A percentile compares a stretch with the other conserved stretches of the same genome.
These are phyloP conservation scores for Diaporthe citrichinensis DNA, from an alignment of 2,329 filamentous ascomycete genomes.

Conservation along the genomic window DNA sequence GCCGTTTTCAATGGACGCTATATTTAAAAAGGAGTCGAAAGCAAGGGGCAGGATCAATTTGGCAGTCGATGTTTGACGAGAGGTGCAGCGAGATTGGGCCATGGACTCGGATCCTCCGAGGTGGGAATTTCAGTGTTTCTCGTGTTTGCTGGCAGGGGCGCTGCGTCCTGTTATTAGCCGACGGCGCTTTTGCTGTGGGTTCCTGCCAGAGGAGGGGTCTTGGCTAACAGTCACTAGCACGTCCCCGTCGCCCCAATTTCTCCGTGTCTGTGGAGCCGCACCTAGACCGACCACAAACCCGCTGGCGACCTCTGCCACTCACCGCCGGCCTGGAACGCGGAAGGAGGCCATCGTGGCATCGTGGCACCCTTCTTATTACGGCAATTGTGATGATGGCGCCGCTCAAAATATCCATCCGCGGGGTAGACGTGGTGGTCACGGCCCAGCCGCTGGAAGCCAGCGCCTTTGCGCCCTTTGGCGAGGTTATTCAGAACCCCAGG, in stretches of 20 bases:
- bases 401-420: conserved; percentile 59
- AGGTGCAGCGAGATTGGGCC: conserved; percentile 30
- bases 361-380: not conserved
- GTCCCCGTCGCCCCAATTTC: not conserved
- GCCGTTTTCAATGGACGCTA: not conserved
- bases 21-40: conserved; percentile 30
- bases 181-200: not conserved
- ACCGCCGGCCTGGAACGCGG: conserved; percentile 9
- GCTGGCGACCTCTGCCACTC: conserved; percentile 9
- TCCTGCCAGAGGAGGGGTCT: no score
- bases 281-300: conserved; percentile 5
- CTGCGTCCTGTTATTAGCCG: conserved; percentile 4
- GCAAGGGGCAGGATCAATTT: conserved; percentile 24
- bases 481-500: conserved; percentile 82
- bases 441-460: conserved; percentile 77
- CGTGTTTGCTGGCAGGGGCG: conserved; percentile 23
- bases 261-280: conserved; percentile 3
- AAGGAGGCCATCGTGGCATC: conserved; percentile 19
- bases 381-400: conserved; percentile 38
- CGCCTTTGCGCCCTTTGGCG: conserved; percentile 84
- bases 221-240: conserved; percentile 11
- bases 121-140: conserved; percentile 16
- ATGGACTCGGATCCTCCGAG: conserved; percentile 28
- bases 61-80: conserved; percentile 25
- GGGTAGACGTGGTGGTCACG: conserved; percentile 63